phyloP scores from a whole-genome alignment of 345 rosid genomes.

The Salix udensis region DNA sequence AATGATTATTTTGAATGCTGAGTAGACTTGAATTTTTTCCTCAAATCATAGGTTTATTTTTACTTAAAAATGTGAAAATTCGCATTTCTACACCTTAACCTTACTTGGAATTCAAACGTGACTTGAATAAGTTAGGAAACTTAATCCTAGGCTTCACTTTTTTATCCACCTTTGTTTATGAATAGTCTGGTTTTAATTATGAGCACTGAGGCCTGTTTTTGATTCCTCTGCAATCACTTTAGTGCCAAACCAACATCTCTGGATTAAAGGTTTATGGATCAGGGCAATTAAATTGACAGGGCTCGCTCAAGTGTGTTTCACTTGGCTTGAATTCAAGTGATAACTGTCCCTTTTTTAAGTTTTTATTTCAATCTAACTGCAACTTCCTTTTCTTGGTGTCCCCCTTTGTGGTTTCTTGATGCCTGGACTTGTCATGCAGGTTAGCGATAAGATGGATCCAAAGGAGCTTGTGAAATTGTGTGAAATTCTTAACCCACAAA shows the following conservation, averaged over 20 bases:
- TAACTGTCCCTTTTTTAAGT: neutral
- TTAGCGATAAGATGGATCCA: conserved; percentile 65
- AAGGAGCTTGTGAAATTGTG: conserved; percentile 49
- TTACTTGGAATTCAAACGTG: no score
- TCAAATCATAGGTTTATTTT: no score
- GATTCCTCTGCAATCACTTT: neutral
- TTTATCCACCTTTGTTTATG: no score
- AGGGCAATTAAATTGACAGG: no score
- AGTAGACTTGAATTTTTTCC: neutral
- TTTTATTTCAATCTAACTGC: neutral
- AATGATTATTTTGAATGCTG: neutral
- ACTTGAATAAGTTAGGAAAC: neutral
- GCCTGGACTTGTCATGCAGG: conserved; percentile 25
- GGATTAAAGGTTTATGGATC: neutral
- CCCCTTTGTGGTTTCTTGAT: conserved; percentile 4
- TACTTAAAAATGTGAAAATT: no score
- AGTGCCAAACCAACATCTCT: neutral
- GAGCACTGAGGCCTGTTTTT: no score
- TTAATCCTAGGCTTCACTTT: neutral
- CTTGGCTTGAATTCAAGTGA: no score
- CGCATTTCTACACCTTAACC: no score
- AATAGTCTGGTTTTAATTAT: neutral
- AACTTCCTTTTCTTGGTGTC: no score
- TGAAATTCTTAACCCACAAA: conserved; percentile 56
- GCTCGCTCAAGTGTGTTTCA: no score